Evolutionary conservation across 2,329 filamentous ascomycete genomes (phyloP), one percentile per base, ranked within the genome.

Genomic region (Fusarium sp.): DNA sequence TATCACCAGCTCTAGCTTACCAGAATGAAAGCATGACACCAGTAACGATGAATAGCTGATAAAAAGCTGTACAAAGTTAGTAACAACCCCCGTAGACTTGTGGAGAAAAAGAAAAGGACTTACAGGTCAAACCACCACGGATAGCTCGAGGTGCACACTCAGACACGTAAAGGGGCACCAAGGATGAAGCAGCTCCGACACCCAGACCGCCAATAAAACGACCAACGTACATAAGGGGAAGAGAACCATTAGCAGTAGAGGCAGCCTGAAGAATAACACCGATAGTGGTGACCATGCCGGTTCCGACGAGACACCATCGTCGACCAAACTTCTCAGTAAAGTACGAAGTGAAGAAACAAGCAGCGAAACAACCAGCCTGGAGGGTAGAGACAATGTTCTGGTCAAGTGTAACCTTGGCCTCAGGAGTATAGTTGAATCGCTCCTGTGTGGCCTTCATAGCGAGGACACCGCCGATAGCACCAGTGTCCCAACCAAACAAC

Each of bases 371-470:
- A 56, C 91, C 91, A 45, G 87, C 90, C 80, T 93, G 91, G 15
- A 93, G 85, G 1, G 89, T 91, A n/a, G 90, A 92, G 33, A 92
- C 91, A 64, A 93, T 85, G 69, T 92, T 92, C 71, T 91, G 89
- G 51, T 86, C 87, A 52, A 92, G 82, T 72, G 90, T 86, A 35
- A 87, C 86, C 72, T 79, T 80, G 38, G 76, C 76, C n/a, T 72
- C 59, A 18, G 73, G 60, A 10, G 72, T 73, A 51, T 83, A 84
- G 45, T 81, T 80, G 63, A 80, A 84, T 29, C 71, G 77, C 84
- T 81, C 78, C 78, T 88, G 85, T 72, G 91, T 91, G 10, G 84
- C 83, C 21, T 84, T 81, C 82, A 93, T 86, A 55, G 87, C 88
- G 31, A 92, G 82, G 49, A 93, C 89, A 73, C 91, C 91, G 41